Base-by-base conservation (phyloP, 164 flowering plant species). In the Sedum album region DNA sequence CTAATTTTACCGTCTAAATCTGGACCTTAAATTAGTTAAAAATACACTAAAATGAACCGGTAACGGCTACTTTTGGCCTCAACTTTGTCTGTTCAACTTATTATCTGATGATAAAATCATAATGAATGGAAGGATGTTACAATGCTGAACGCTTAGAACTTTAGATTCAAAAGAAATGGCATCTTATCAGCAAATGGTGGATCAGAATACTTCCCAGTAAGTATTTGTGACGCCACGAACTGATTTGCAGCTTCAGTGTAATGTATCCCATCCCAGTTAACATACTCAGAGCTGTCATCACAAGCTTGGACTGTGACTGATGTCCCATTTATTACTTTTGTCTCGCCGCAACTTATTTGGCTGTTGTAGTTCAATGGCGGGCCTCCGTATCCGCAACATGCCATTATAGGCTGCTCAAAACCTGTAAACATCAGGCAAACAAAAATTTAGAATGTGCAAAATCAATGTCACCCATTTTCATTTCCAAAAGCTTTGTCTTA, bases 211-310 rank as follows among this genome's bases (percentile, higher is more conserved):
- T 86, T 86, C 71, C 98, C 96, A 0, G 91, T 81, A 18, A 90
- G 82, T 73, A 92, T 86, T 76, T 85, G 90, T 21, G 87, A 72
- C 5, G 90, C 72, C 14, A 92, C 83, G 71, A 76, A 69, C 66
- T 68, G 79, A 72, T 92, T 92, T 71, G 96, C 94, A 69, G 94
- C 91, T 64, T 92, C 96, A 1, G 91, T 88, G 74, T 88, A 89
- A 76, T 92, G 96, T 49, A 80, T 88, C 30, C 97, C 97, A 68
- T 89, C 97, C 96, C 96, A 89, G 36, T 74, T 88, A 33, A 92
- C 77, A 72, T 90, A 83, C 63, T 84, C 90, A 18, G 80, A 75
- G 28, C 74, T 79, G 53, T 90, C 86, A 61, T 72, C 68, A 55
- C 96, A 91, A 1, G 77, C 84, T 73, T 73, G 78, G 48, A 87